Percentiles rank a stretch among this genome's conserved stretches.
Conservation (phyloP, 768 basidiomycete species). For the Epithele typhae region DNA sequence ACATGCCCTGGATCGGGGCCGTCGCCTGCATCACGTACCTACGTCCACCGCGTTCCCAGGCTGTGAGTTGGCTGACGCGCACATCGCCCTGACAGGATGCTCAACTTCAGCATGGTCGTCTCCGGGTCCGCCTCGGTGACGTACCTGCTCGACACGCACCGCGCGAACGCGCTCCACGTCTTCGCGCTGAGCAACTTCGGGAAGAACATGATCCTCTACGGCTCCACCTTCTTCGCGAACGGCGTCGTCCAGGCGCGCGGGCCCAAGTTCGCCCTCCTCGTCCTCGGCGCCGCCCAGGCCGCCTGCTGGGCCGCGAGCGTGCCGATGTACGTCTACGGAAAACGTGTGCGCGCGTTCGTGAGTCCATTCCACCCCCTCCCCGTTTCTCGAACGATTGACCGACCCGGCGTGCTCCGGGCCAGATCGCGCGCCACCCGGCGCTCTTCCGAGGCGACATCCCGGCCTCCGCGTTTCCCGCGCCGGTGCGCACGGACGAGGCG, state of each 20-base stretch:
- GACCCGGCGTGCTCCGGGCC: not conserved
- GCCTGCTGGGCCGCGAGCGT: slow-evolving; percentile 38
- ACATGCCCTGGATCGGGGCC: slow-evolving; percentile 44
- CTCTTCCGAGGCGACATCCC: not conserved
- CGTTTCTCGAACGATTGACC: not conserved
- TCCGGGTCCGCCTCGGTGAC: slow-evolving; percentile 39
- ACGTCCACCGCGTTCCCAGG: not conserved
- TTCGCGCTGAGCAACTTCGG: slow-evolving; percentile 39
- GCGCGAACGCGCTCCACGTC: slow-evolving; percentile 35
- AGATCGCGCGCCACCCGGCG: not conserved
- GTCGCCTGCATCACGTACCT: slow-evolving; percentile 31
- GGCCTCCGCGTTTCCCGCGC: too few species aligned
- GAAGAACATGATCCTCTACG: slow-evolving; percentile 44
- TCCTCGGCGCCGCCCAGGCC: slow-evolving; percentile 37
- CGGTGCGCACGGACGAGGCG: too few species aligned
- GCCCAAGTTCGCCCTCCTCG: slow-evolving; percentile 35
- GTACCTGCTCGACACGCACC: slow-evolving; percentile 44
- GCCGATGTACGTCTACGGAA: slow-evolving; percentile 42
- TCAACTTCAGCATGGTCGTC: slow-evolving; percentile 42
- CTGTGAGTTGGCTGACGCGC: not conserved
- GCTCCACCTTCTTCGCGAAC: slow-evolving; percentile 41
- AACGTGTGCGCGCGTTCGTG: slow-evolving; percentile 38
- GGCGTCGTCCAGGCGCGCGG: slow-evolving; percentile 36
- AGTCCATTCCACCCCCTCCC: slow-evolving; percentile 13
- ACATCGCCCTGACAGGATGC: slow-evolving; percentile 26